Evolutionary conservation across 352 stramenopile genomes (phyloP), one percentile per base, ranked within the genome.

Genomic region (Elongisporangium anandrum): DNA sequence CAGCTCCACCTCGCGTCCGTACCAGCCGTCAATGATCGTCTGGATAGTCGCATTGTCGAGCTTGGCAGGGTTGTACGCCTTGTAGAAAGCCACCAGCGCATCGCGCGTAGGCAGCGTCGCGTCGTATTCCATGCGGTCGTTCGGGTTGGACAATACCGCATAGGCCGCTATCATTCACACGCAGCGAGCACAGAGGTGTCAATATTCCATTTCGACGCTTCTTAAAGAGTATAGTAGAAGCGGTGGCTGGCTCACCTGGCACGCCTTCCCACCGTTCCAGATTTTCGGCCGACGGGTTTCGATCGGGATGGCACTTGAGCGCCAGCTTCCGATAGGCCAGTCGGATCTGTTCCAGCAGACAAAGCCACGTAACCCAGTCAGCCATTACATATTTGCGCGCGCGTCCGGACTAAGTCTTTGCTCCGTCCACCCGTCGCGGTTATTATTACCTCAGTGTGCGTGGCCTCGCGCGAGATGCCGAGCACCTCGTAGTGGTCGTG

Each of bases 231-330:
- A 34, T 3, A 60, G 21, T 16, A 47, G 29, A 4, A 34, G 7
- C n/a, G 2, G 34, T 22, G 21, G 4, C 24, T 26, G 13, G 50
- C 63, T 45, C 24, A 69, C 63, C 65, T 15, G 75, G 85, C 34
- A 94, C 82, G 41, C 85, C 85, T 47, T 94, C 85, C 85, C 85
- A 94, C 22, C 75, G 77, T 50, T 75, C 77, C 50, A 90, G 70
- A 10, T 79, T 81, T 48, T 88, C 81, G 1, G 72, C 55, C 1
- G 70, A 82, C 52, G 89, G 85, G 72, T 99, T 99, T 63, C 96
- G 94, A 64, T 97, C 91, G 1, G 91, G 91, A 61, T 97, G 91
- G 56, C 85, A 96, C 59, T 82, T 81, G 41, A 96, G 75, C 48
- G 85, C 88, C 47, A 96, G 66, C 64, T 85, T 94, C 9, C 87